Percentiles rank a stretch among this genome's conserved stretches.
Conservation (phyloP, 2,329 filamentous ascomycete species). For the Ceratocystis alfenasii region DNA sequence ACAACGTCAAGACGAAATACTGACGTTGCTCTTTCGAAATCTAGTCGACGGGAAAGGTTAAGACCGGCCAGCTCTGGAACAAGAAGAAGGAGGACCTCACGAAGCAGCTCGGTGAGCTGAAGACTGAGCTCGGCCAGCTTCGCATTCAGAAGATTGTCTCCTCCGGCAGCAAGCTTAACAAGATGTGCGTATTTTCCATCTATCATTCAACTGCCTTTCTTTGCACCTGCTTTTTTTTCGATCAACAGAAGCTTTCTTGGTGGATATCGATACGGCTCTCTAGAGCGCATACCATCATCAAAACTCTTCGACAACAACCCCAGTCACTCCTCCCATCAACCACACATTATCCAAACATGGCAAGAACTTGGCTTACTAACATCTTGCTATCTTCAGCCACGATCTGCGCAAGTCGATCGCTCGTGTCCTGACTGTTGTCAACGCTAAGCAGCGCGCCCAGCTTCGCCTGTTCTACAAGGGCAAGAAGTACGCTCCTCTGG, state of each 20-base stretch:
- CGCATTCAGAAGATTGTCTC: conserved; percentile 98
- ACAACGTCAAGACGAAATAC: conserved; percentile 18
- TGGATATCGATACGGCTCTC: not conserved
- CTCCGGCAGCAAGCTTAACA: conserved; percentile 88
- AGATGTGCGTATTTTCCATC: conserved; percentile 58
- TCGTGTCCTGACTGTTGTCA: conserved; percentile 97
- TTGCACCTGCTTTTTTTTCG: not conserved
- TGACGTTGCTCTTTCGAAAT: conserved; percentile 22
- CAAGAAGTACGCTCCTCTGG: conserved; percentile 99
- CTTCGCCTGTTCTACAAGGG: conserved; percentile 99
- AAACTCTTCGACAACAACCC: not conserved
- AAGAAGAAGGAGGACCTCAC: conserved; percentile 98
- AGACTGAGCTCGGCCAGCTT: conserved; percentile 90
- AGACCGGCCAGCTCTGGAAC: conserved; percentile 91
- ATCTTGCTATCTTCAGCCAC: conserved; percentile 49
- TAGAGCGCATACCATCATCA: not conserved
- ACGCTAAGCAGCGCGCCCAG: conserved; percentile 96
- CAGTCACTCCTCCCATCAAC: not conserved
- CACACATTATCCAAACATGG: not conserved
- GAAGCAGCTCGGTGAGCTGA: conserved; percentile 89
- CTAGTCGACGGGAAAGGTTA: conserved; percentile 57
- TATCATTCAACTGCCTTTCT: conserved; percentile 2
- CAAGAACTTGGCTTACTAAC: conserved; percentile 24
- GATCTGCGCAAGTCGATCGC: conserved; percentile 99
- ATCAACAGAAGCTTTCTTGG: not conserved